Conservation (phyloP, 768 basidiomycete genomes). For the Pleurotus platypus region DNA sequence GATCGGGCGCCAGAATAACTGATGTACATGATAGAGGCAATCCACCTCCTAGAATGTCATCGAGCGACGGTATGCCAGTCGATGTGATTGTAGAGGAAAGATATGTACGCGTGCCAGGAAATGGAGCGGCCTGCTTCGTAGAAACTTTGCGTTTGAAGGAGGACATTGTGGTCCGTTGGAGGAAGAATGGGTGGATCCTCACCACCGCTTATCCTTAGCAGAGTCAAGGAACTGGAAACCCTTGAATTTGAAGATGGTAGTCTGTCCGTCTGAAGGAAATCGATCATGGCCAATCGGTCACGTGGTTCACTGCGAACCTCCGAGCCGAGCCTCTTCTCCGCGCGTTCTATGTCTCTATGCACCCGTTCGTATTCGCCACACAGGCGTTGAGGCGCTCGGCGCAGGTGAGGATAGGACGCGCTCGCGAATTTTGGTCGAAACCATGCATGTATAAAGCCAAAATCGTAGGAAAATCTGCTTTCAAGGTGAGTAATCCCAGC, state of each 20-base stretch:
- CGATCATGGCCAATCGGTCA: too few species aligned
- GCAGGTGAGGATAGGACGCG: not conserved
- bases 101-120: conserved; percentile 55
- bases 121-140: conserved; percentile 36
- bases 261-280: too few species aligned
- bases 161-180: conserved; percentile 44
- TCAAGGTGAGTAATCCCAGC: conserved; percentile 15
- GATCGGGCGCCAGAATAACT: conserved; percentile 77
- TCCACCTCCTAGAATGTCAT: conserved; percentile 93
- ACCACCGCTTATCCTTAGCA: too few species aligned
- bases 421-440: conserved; percentile 10
- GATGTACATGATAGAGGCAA: conserved; percentile 78
- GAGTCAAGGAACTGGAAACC: too few species aligned
- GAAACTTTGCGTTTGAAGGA: conserved; percentile 73
- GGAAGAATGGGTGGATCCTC: not conserved
- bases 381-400: conserved; percentile 1
- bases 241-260: too few species aligned
- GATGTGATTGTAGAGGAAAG: conserved; percentile 64
- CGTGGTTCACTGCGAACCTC: too few species aligned
- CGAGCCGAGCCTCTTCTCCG: too few species aligned
- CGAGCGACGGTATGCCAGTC: conserved; percentile 88
- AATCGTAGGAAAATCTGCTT: conserved; percentile 9
- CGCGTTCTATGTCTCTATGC: not conserved
- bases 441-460: conserved; percentile 17
- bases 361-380: not conserved